Evolutionary conservation across 768 basidiomycete species (phyloP).

Genomic region (Cystobasidiopsis lactophilus): DNA sequence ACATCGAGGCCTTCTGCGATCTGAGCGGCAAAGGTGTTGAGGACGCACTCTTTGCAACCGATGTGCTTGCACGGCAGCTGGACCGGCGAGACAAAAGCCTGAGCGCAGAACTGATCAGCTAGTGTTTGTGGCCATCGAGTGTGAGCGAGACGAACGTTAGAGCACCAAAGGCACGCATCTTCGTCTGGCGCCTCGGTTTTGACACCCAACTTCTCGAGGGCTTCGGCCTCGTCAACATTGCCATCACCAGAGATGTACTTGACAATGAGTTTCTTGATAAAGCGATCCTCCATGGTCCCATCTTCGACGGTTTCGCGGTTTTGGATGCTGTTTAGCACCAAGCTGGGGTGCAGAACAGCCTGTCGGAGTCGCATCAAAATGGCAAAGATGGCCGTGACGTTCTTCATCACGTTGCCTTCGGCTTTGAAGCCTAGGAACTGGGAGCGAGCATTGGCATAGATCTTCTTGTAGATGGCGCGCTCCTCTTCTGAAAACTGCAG

Average conservation of each 20-base stretch:
- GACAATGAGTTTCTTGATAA: conserved; percentile 13
- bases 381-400: conserved; percentile 37
- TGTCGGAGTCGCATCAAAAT: conserved; percentile 86
- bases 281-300: conserved; percentile 17
- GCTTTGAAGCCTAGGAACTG: conserved; percentile 59
- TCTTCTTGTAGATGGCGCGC: conserved; percentile 47
- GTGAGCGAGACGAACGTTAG: background rate
- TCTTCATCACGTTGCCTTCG: conserved; percentile 32
- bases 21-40: conserved; percentile 38
- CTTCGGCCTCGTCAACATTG: conserved; percentile 33
- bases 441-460: conserved; percentile 54
- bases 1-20: background rate
- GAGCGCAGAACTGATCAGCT: too few relatives aligned
- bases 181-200: background rate
- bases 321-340: conserved; percentile 39
- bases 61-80: conserved; percentile 61
- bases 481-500: conserved; percentile 66
- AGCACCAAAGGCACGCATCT: background rate
- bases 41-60: conserved; percentile 79
- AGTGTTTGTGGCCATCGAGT: too few relatives aligned
- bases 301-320: conserved; percentile 26
- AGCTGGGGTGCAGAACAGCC: conserved; percentile 71
- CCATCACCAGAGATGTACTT: conserved; percentile 4
- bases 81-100: conserved; percentile 42
- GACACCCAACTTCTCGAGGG: conserved; percentile 16